A percentile compares a stretch with the other conserved stretches of the same genome.
Conservation (phyloP, 2,329 filamentous ascomycete genomes). For the Zymoseptoria pseudotritici region DNA sequence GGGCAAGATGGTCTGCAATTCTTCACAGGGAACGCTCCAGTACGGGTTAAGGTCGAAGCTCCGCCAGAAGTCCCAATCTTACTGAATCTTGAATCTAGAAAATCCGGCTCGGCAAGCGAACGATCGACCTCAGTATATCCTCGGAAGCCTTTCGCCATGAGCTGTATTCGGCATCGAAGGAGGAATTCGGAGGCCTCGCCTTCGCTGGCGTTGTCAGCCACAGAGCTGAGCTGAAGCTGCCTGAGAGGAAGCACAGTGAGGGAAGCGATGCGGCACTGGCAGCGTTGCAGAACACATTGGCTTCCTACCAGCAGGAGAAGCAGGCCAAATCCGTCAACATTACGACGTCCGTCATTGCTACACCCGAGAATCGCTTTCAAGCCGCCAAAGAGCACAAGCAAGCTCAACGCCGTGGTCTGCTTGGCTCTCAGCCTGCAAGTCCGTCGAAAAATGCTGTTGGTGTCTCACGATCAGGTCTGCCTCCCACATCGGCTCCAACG, state of each 20-base stretch:
- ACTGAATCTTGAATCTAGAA: slow-evolving; percentile 29
- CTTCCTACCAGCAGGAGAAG: slow-evolving; percentile 52
- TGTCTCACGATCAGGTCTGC: slow-evolving; percentile 21
- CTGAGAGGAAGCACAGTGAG: slow-evolving; percentile 47
- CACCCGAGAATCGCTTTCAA: slow-evolving; percentile 29
- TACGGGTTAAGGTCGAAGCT: slow-evolving; percentile 16
- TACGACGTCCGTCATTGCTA: slow-evolving; percentile 27
- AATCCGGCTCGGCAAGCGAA: slow-evolving; percentile 52
- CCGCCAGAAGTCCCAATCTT: slow-evolving; percentile 3
- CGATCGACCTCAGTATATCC: slow-evolving; percentile 47
- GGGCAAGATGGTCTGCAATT: slow-evolving; percentile 25
- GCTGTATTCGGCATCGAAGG: slow-evolving; percentile 44
- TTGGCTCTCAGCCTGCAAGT: slow-evolving; percentile 30
- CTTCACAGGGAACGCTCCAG: slow-evolving; percentile 28
- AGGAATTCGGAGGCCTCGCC: slow-evolving; percentile 41
- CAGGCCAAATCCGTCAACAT: slow-evolving; percentile 44
- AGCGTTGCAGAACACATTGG: slow-evolving; percentile 52
- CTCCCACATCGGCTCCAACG: slow-evolving; percentile 36
- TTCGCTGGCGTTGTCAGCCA: slow-evolving; percentile 53
- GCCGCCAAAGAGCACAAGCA: slow-evolving; percentile 24
- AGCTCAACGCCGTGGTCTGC: slow-evolving; percentile 16
- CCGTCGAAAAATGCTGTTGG: slow-evolving; percentile 34
- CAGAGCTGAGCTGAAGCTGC: slow-evolving; percentile 35
- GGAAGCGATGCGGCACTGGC: slow-evolving; percentile 54
- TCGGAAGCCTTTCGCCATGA: slow-evolving; percentile 50